Evolutionary conservation across 2,329 filamentous ascomycete species (phyloP), one percentile per base, ranked within the genome.

Genomic region (Metarhizium sp.): DNA sequence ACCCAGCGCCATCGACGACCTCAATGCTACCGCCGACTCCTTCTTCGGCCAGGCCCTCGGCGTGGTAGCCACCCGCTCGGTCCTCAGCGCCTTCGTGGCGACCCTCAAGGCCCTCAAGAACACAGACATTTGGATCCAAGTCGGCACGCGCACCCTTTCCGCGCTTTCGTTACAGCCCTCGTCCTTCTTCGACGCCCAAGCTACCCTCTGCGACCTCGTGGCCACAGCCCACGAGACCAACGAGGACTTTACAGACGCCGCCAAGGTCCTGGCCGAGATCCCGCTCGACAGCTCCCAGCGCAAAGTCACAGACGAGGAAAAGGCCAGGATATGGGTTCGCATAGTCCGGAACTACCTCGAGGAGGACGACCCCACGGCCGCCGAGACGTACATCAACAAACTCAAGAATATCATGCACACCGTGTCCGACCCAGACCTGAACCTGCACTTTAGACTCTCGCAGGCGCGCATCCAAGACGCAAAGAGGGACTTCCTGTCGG

Each of bases 301-400:
- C 51, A 85, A 88, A 55, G 85, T 96, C 40, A 84, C 85, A 32
- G 86, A 91, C 67, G 84, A 89, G 63, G 88, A 92, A 62, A 92
- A 91, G 72, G 90, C 90, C 8, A 78, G 79, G 54, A 82, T 94
- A 54, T 97, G 92, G 90, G 87, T 97, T 62, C 88, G 92, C 58
- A 96, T 99, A 67, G 91, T 95, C 67, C 84, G 94, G 59, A 88
- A 95, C 75, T 95, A 94, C 69, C 82, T 99, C 59, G 92, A 99
- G 74, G 90, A 92, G 50, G 92, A 96, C 68, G 92, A 97, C 73
- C 87, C 90, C 8, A 90, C 87, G 1, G 80, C 82, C 40, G 94
- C 94, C 46, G 90, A 95, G 68, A 82, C 81, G 45, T 95, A 92
- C 68, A 80, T 99, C 64, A 96, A 96, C 78, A 92, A 92, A 71